Conservation (phyloP, 2,329 filamentous ascomycete genomes). For the Dactylella cylindrospora region DNA sequence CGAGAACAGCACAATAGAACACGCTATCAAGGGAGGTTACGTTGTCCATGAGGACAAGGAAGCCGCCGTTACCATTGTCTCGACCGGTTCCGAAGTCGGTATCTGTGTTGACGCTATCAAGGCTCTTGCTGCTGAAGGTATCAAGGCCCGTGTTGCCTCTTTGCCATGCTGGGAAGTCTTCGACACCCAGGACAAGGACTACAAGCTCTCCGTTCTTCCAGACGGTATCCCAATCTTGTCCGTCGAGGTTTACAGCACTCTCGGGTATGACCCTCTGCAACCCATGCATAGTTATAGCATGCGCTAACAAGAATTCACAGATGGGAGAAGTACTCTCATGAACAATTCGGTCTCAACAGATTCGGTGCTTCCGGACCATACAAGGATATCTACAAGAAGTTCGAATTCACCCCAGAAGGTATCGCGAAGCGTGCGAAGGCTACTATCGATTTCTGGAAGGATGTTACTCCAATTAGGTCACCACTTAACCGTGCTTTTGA, state of each 20-base stretch:
- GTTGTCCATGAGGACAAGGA: constrained; percentile 79
- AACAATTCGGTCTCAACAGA: constrained; percentile 98
- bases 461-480: constrained; percentile 81
- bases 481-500: constrained; percentile 97
- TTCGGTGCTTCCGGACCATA: constrained; percentile 97
- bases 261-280: constrained; percentile 56
- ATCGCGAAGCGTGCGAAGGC: constrained; percentile 90
- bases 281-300: background rate
- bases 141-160: constrained; percentile 89
- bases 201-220: constrained; percentile 87
- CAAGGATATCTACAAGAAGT: constrained; percentile 99
- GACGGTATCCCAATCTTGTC: constrained; percentile 91
- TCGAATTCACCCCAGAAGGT: constrained; percentile 97
- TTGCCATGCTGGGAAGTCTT: constrained; percentile 98
- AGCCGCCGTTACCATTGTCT: constrained; percentile 84
- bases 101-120: constrained; percentile 92
- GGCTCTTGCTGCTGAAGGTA: constrained; percentile 79
- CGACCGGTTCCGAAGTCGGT: constrained; percentile 92
- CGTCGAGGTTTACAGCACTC: constrained; percentile 93
- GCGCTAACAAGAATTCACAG: constrained; percentile 51
- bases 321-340: constrained; percentile 98
- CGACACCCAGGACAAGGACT: constrained; percentile 89
- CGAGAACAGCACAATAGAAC: constrained; percentile 86
- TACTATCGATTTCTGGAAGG: constrained; percentile 98
- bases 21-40: constrained; percentile 93